These are phyloP conservation scores for Penicillium expansum DNA, from an alignment of 2,329 filamentous ascomycete species.

Conservation along the genomic window DNA sequence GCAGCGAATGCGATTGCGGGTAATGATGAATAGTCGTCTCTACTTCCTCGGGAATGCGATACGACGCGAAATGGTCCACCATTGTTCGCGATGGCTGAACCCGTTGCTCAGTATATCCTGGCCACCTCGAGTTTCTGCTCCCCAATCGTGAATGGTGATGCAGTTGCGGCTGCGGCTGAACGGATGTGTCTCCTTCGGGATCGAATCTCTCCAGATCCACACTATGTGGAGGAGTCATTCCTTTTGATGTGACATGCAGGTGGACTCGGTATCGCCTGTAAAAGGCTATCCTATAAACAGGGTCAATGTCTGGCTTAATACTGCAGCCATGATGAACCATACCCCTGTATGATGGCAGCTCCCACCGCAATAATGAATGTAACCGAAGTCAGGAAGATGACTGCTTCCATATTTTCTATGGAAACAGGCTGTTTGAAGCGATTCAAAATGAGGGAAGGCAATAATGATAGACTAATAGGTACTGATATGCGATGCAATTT, in stretches of 20 bases:
- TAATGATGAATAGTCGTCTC: neutral
- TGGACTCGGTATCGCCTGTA: conserved; percentile 17
- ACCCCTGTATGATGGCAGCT: conserved; percentile 12
- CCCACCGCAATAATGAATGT: conserved; percentile 14
- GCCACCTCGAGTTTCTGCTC: conserved; percentile 5
- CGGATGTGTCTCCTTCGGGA: neutral
- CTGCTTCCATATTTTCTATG: conserved; percentile 7
- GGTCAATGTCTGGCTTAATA: neutral
- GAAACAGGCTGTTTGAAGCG: neutral
- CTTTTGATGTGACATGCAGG: conserved; percentile 15
- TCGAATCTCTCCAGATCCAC: conserved; percentile 8
- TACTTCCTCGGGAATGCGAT: conserved; percentile 3
- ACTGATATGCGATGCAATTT: neutral
- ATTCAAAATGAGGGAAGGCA: neutral
- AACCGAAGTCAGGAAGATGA: conserved; percentile 13
- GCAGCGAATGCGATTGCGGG: neutral
- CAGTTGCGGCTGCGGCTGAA: neutral
- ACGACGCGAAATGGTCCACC: neutral
- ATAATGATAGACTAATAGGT: neutral
- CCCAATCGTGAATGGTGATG: conserved; percentile 9
- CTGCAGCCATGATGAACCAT: neutral
- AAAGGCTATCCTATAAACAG: conserved; percentile 4
- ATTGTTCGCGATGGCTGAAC: neutral
- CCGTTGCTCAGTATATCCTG: conserved; percentile 1
- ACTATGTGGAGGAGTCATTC: neutral